These are phyloP conservation scores for Cutaneotrichosporon dermatis DNA, from an alignment of 1,284 basidiomycete species.

Conservation along the genomic window DNA sequence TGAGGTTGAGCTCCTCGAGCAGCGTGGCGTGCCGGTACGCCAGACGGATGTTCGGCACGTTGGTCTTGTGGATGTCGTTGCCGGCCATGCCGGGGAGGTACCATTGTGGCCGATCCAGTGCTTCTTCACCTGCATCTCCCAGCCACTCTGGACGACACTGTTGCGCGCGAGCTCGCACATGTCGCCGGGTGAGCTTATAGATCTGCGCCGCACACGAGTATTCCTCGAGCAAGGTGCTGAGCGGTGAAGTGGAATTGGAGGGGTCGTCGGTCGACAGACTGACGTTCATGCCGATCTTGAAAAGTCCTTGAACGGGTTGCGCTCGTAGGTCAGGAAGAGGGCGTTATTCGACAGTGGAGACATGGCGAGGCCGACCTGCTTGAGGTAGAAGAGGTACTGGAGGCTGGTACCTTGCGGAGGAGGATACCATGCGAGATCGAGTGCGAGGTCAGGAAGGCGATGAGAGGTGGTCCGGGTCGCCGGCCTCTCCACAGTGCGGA, in stretches of 20 bases:
- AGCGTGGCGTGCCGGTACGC: slow-evolving; percentile 83
- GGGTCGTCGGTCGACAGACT: slow-evolving; percentile 73
- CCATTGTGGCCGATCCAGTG: slow-evolving; percentile 92
- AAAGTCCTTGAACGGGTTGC: slow-evolving; percentile 99
- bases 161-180: slow-evolving; percentile 89
- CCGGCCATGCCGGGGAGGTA: slow-evolving; percentile 81
- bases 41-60: slow-evolving; percentile 88
- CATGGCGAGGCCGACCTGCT: slow-evolving; percentile 97
- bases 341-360: slow-evolving; percentile 98
- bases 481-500: slow-evolving; percentile 95
- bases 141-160: slow-evolving; percentile 92
- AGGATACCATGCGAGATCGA: slow-evolving; percentile 99
- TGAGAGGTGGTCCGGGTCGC: slow-evolving; percentile 93
- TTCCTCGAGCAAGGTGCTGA: slow-evolving; percentile 89
- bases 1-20: slow-evolving; percentile 65
- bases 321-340: slow-evolving; percentile 88
- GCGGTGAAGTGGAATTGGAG: slow-evolving; percentile 93
- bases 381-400: slow-evolving; percentile 87
- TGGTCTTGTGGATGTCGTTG: slow-evolving; percentile 94
- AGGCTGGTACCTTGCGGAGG: slow-evolving; percentile 86
- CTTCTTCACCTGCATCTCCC: slow-evolving; percentile 97
- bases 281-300: slow-evolving; percentile 93
- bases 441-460: slow-evolving; percentile 97
- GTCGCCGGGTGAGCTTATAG: slow-evolving; percentile 73
- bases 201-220: slow-evolving; percentile 98